These are phyloP conservation scores for Stachybotrys chartarum DNA, from an alignment of 2,329 filamentous ascomycete genomes.

Conservation along the genomic window DNA sequence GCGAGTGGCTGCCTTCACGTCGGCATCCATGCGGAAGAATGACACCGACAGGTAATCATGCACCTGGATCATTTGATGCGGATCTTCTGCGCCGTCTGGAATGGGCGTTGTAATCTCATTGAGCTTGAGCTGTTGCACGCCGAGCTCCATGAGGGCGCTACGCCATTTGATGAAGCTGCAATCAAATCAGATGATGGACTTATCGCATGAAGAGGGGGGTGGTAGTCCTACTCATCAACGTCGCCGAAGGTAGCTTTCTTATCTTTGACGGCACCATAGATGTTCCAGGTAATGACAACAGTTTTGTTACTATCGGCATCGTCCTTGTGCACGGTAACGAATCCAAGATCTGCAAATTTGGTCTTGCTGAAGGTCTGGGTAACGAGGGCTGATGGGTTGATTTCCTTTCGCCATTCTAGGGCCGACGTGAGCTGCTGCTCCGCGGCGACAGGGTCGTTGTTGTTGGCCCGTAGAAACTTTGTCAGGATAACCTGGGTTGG, in stretches of 20 bases:
- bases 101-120: slow-evolving; percentile 61
- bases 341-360: slow-evolving; percentile 76
- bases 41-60: slow-evolving; percentile 88
- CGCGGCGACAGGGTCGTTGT: slow-evolving; percentile 64
- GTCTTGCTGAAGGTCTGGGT: slow-evolving; percentile 54
- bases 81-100: slow-evolving; percentile 67
- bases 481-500: slow-evolving; percentile 80
- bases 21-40: slow-evolving; percentile 75
- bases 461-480: slow-evolving; percentile 90
- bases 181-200: slow-evolving; percentile 4
- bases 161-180: slow-evolving; percentile 82
- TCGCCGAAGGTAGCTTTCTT: slow-evolving; percentile 79
- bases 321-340: slow-evolving; percentile 61
- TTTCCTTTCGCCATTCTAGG: slow-evolving; percentile 74
- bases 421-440: slow-evolving; percentile 73
- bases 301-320: slow-evolving; percentile 46
- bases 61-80: slow-evolving; percentile 85
- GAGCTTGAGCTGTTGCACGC: slow-evolving; percentile 67
- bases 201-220: background rate
- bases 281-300: slow-evolving; percentile 78
- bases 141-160: slow-evolving; percentile 82
- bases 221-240: slow-evolving; percentile 60
- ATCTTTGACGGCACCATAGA: slow-evolving; percentile 83
- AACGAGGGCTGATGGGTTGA: slow-evolving; percentile 61
- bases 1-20: slow-evolving; percentile 67